A percentile compares a stretch with the other conserved stretches of the same genome.
Conservation (phyloP, 1,284 basidiomycete genomes). For the Cystobasidium slooffiae region DNA sequence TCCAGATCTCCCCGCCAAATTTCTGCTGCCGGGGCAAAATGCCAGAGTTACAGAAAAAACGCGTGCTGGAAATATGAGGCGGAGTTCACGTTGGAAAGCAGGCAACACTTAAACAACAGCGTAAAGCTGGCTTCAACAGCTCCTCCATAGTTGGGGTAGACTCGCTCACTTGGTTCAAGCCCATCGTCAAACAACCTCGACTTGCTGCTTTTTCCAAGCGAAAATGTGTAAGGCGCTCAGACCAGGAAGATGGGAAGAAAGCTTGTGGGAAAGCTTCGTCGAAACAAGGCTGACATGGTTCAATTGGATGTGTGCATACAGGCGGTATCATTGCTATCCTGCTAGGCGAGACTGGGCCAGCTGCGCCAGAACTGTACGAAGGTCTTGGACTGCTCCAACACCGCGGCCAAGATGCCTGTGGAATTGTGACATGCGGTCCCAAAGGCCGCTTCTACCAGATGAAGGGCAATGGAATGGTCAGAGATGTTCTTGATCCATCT, state of each 20-base stretch:
- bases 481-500: constrained; percentile 90
- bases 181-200: background rate
- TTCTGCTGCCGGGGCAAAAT: too few relatives aligned
- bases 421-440: constrained; percentile 93
- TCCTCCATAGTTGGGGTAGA: background rate
- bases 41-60: too few relatives aligned
- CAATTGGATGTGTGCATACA: constrained; percentile 1
- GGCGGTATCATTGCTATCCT: constrained; percentile 42
- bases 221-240: constrained; percentile 22
- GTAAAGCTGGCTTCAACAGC: constrained; percentile 18
- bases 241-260: background rate
- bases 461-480: constrained; percentile 99
- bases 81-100: too few relatives aligned
- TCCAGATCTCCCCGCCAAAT: too few relatives aligned
- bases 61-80: too few relatives aligned
- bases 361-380: constrained; percentile 60
- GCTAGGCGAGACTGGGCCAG: constrained; percentile 19
- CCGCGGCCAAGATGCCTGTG: constrained; percentile 94
- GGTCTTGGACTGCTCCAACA: constrained; percentile 89
- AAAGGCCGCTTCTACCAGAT: constrained; percentile 96
- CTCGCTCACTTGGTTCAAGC: background rate
- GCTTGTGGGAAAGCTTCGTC: background rate
- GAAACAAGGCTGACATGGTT: background rate
- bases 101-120: too few relatives aligned
- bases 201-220: constrained; percentile 4